phyloP scores from a whole-genome alignment of 176 grass and related monocot species.

The Chrysopogon serrulatus region DNA sequence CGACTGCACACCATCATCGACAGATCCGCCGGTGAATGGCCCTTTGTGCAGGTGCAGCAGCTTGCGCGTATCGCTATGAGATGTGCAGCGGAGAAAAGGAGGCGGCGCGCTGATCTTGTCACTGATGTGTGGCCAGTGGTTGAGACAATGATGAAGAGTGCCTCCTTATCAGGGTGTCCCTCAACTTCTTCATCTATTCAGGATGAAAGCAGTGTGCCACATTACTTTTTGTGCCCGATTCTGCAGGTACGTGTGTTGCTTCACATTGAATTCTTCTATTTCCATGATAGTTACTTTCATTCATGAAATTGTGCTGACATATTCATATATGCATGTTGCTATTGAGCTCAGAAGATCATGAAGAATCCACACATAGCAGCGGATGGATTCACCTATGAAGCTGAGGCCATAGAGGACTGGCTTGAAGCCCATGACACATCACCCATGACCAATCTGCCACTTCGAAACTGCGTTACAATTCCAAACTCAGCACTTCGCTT shows the following conservation, averaged over 20 bases:
- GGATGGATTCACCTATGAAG: slow-evolving; percentile 43
- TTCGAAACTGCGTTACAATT: not conserved
- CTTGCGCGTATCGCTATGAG: slow-evolving; percentile 40
- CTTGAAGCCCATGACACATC: slow-evolving; percentile 30
- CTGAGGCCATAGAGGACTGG: slow-evolving; percentile 41
- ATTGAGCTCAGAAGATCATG: slow-evolving; percentile 34
- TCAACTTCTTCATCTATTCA: not conserved
- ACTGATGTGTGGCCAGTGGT: slow-evolving; percentile 38
- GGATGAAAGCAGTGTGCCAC: slow-evolving; percentile 8
- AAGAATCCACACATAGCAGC: slow-evolving; percentile 26
- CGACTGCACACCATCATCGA: slow-evolving; percentile 38
- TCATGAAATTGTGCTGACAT: not conserved
- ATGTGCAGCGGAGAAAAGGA: slow-evolving; percentile 24
- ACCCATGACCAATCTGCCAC: slow-evolving; percentile 37
- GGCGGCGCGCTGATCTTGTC: slow-evolving; percentile 31
- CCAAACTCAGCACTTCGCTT: slow-evolving; percentile 27
- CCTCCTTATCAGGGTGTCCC: not conserved
- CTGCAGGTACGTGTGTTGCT: slow-evolving; percentile 16
- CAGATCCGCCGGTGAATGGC: slow-evolving; percentile 54
- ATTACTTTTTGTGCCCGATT: slow-evolving; percentile 36
- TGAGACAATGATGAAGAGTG: slow-evolving; percentile 25
- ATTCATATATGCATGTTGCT: not conserved
- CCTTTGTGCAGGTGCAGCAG: slow-evolving; percentile 40
- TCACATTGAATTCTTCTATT: not conserved
- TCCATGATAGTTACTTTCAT: not conserved